These are phyloP conservation scores for Calonectria honghensis DNA, from an alignment of 2,329 filamentous ascomycete genomes.

Conservation along the genomic window DNA sequence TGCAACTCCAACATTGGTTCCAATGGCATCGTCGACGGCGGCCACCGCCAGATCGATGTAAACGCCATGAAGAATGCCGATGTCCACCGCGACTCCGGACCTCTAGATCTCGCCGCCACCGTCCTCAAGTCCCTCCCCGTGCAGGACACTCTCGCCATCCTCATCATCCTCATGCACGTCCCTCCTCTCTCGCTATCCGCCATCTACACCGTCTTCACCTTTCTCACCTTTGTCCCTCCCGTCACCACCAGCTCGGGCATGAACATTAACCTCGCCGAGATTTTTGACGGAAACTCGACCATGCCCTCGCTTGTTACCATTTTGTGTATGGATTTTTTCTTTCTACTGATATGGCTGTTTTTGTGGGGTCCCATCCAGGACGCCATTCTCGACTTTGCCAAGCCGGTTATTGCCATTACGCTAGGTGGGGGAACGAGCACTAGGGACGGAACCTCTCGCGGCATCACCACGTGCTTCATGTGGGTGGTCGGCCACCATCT, in stretches of 20 bases:
- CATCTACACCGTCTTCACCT: slow-evolving; percentile 94
- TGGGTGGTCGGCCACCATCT: slow-evolving; percentile 78
- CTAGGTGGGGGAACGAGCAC: slow-evolving; percentile 87
- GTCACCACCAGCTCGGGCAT: slow-evolving; percentile 85
- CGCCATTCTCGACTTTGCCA: slow-evolving; percentile 91
- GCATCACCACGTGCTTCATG: slow-evolving; percentile 81
- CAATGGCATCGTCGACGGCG: slow-evolving; percentile 65
- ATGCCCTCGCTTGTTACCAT: slow-evolving; percentile 91
- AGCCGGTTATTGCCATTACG: slow-evolving; percentile 94
- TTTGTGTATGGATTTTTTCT: slow-evolving; percentile 87
- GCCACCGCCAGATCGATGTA: slow-evolving; percentile 81
- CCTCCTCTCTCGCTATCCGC: slow-evolving; percentile 90
- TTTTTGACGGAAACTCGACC: slow-evolving; percentile 90
- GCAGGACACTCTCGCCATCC: slow-evolving; percentile 95
- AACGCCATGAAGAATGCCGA: slow-evolving; percentile 81
- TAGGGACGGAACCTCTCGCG: slow-evolving; percentile 80
- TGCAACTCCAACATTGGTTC: slow-evolving; percentile 63
- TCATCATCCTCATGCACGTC: slow-evolving; percentile 95
- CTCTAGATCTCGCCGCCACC: slow-evolving; percentile 86
- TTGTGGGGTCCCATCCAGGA: slow-evolving; percentile 92
- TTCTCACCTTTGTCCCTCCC: slow-evolving; percentile 92
- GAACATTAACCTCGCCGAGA: slow-evolving; percentile 90
- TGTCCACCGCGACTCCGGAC: slow-evolving; percentile 82
- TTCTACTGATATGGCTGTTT: slow-evolving; percentile 90
- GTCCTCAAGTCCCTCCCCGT: slow-evolving; percentile 93